A percentile compares a stretch with the other conserved stretches of the same genome.
These are phyloP conservation scores for Malus fusca DNA, from an alignment of 306 rosid genomes.

Conservation along the genomic window DNA sequence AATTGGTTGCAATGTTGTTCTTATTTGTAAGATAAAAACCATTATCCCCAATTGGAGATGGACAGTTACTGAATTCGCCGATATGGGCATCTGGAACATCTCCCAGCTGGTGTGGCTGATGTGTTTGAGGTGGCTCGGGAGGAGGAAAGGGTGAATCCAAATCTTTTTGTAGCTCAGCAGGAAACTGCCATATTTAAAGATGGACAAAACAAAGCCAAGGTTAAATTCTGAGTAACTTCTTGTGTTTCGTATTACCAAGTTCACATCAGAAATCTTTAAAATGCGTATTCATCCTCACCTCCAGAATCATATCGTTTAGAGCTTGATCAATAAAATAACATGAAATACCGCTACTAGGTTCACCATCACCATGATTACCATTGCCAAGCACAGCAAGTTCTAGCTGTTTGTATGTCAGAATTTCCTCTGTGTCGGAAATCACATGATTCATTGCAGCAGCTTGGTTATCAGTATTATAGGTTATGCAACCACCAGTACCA, in stretches of 20 bases:
- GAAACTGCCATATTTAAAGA: constrained; percentile 11
- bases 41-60: too few species aligned
- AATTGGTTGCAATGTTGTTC: not conserved
- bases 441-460: not conserved
- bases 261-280: not conserved
- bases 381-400: not conserved
- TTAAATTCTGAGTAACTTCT: constrained; percentile 6
- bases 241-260: not conserved
- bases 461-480: not conserved
- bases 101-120: not conserved
- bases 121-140: not conserved
- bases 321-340: not conserved
- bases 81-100: not conserved
- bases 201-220: not conserved
- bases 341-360: not conserved
- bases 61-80: not conserved
- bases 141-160: not conserved
- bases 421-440: not conserved
- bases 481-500: not conserved
- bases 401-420: not conserved
- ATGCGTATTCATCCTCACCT: not conserved
- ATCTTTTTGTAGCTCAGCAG: not conserved
- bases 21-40: too few species aligned
- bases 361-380: not conserved
- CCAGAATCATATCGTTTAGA: not conserved